Evolutionary conservation across 2,329 filamentous ascomycete genomes (phyloP).

Genomic region (Botryotinia calthae): DNA sequence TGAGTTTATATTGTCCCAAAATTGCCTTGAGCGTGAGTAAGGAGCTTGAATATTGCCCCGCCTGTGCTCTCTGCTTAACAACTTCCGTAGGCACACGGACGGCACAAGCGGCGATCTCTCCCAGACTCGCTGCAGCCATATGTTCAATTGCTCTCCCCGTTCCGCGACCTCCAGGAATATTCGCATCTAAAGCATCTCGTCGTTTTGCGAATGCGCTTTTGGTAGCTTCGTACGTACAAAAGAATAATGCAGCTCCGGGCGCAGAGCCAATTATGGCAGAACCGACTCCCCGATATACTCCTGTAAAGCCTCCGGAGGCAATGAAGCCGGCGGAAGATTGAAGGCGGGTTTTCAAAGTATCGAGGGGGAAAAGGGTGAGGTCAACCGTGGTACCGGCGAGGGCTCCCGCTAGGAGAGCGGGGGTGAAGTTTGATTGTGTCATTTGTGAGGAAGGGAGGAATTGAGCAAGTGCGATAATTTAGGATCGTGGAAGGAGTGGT

Average conservation of each 20-base stretch:
- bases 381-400: conserved; percentile 95
- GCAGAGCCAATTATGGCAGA: conserved; percentile 87
- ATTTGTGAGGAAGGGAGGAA: conserved; percentile 24
- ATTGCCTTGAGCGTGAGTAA: conserved; percentile 69
- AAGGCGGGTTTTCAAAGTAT: conserved; percentile 96
- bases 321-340: conserved; percentile 79
- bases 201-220: conserved; percentile 47
- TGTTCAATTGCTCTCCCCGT: conserved; percentile 52
- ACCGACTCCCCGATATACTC: conserved; percentile 91
- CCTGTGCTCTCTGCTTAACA: conserved; percentile 94
- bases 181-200: not conserved
- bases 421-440: conserved; percentile 50
- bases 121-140: conserved; percentile 81
- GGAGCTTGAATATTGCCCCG: conserved; percentile 72
- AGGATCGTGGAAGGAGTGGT: not conserved
- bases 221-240: conserved; percentile 84
- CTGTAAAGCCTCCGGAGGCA: conserved; percentile 79
- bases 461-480: conserved; percentile 13
- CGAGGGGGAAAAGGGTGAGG: conserved; percentile 93
- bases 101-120: conserved; percentile 88
- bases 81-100: conserved; percentile 95
- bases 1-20: conserved; percentile 46
- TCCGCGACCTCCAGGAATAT: conserved; percentile 29
- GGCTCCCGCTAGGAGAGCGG: conserved; percentile 74
- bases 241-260: conserved; percentile 93